These are phyloP conservation scores for Chrysoporthe deuterocubensis DNA, from an alignment of 2,329 filamentous ascomycete species.

Conservation along the genomic window DNA sequence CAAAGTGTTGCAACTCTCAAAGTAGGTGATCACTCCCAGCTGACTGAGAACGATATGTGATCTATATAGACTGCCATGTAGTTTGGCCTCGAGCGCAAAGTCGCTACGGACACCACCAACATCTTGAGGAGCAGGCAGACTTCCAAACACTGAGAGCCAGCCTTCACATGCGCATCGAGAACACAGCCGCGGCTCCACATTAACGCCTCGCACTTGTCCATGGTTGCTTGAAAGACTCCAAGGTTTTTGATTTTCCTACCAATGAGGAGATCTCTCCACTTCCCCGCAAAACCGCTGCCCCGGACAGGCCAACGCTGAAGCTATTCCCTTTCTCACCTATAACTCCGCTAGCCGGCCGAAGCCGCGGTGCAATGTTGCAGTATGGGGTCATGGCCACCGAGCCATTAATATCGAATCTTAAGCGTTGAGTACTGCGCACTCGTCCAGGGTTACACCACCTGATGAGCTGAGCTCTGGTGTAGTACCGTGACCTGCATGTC, in stretches of 20 bases:
- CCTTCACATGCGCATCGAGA: slow-evolving; percentile 1
- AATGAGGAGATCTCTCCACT: neutral
- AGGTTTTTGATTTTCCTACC: neutral
- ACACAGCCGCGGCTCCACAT: slow-evolving; percentile 7
- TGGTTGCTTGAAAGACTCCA: neutral
- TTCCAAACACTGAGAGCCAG: neutral
- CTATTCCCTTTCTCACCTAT: slow-evolving; percentile 18
- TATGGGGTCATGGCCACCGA: neutral
- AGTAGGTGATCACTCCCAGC: too few relatives aligned
- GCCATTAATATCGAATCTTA: neutral
- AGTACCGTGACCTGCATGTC: slow-evolving; percentile 4
- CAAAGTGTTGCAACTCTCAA: too few relatives aligned
- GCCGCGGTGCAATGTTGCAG: slow-evolving; percentile 4
- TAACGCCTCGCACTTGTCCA: neutral
- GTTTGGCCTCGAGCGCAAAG: too few relatives aligned
- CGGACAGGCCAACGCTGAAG: neutral
- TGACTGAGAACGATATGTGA: too few relatives aligned
- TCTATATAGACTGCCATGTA: too few relatives aligned
- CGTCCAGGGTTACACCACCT: slow-evolving; percentile 1
- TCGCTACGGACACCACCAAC: too few relatives aligned
- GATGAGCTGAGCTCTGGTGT: neutral
- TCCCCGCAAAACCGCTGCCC: slow-evolving; percentile 19
- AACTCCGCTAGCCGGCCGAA: slow-evolving; percentile 19
- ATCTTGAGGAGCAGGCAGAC: neutral
- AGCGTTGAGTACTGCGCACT: neutral